Percentiles rank a stretch among this genome's conserved stretches.
Conservation (phyloP, 176 grass and related monocot genomes). For the Ensete glaucum region DNA sequence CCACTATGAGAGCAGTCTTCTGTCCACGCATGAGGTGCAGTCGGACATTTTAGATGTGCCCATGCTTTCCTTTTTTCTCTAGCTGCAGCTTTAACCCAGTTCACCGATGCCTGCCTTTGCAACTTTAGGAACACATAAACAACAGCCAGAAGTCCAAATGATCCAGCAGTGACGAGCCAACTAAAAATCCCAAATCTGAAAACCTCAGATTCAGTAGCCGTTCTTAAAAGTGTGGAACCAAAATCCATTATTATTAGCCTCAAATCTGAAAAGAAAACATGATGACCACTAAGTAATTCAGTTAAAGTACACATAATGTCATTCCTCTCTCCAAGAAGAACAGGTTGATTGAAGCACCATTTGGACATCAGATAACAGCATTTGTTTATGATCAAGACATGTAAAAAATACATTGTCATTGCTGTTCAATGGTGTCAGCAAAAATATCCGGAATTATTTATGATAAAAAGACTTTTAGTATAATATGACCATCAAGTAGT, state of each 20-base stretch:
- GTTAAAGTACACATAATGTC: background rate
- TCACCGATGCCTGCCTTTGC: slow-evolving; percentile 56
- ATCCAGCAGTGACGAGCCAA: slow-evolving; percentile 63
- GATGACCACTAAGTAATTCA: background rate
- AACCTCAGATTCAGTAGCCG: slow-evolving; percentile 23
- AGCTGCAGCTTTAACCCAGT: slow-evolving; percentile 63
- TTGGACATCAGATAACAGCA: background rate
- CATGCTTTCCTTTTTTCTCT: slow-evolving; percentile 49
- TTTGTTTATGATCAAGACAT: background rate
- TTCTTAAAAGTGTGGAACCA: slow-evolving; percentile 41
- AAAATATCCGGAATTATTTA: no score
- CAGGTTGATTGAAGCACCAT: background rate
- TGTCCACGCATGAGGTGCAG: slow-evolving; percentile 55
- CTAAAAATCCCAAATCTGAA: slow-evolving; percentile 35
- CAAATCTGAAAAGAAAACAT: slow-evolving; percentile 10
- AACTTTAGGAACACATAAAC: slow-evolving; percentile 57
- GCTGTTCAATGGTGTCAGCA: no score
- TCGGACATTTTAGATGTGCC: slow-evolving; percentile 42
- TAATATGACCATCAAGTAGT: no score
- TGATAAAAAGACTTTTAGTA: no score
- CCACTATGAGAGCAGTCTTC: slow-evolving; percentile 29
- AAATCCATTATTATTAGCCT: slow-evolving; percentile 37
- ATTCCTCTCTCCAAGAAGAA: background rate
- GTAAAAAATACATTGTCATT: background rate
- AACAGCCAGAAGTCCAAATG: slow-evolving; percentile 39